Base-by-base conservation (phyloP, 768 basidiomycete genomes). In the Mycena vitilis region DNA sequence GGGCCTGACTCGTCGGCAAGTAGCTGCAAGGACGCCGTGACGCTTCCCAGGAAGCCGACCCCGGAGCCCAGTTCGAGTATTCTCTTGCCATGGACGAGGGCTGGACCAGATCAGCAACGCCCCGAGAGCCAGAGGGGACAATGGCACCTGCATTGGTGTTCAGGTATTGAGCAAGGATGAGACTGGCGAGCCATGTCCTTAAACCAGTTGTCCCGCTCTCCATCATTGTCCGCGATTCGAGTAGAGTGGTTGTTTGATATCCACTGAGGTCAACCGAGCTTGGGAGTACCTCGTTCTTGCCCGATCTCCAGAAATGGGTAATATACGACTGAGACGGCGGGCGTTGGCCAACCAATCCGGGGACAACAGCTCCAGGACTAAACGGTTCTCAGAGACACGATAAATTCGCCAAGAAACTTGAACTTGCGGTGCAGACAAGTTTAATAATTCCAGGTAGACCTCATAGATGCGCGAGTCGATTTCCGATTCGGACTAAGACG, bases 121-220 rank as follows among this genome's bases (percentile, higher is more conserved):
- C 60, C 6, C 11, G 13, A 20, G 23, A 20, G 18, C 22, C 10
- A 49, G 11, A 30, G 38, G 11, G 36, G 20, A 23, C 47, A 51
- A 23, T 52, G 54, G 71, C 78, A 92, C 93, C 85, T 76, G 88
- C 80, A 73, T 91, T 81, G 11, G 73, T 66, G 22, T 88, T 83
- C 25, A 95, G 80, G 73, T 88, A 90, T 55, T 89, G 84, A 0
- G 88, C 87, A 22, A 95, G 81, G 37, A 86, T 80, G 51, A 91
- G 85, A 71, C 92, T 90, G 7, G 94, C 91, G 36, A 84, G 81
- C 94, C 94, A 95, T 9, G 93, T 95, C 61, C 91, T 84, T 55
- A 95, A 78, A 15, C 94, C 93, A 1, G 93, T 95, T 0, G 92
- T 95, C 0, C 94, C 93, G 48, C 82, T 81, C 76, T 94, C 92